Evolutionary conservation across 108 stramenopile species (phyloP).

Genomic region (Cyclotella sp.): DNA sequence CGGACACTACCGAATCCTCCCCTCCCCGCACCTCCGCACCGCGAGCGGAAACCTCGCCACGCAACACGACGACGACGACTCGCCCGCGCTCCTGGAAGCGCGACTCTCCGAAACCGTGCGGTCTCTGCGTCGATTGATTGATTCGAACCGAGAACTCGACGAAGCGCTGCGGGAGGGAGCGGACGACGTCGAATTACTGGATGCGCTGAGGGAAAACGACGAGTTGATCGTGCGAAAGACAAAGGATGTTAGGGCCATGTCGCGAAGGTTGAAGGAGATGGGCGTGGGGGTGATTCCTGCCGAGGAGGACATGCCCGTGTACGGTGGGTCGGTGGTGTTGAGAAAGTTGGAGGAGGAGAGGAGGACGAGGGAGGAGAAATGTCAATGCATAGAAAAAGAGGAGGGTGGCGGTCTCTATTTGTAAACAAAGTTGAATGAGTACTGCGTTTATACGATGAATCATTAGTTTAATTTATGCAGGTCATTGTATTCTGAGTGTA

Average conservation of each 20-base stretch:
- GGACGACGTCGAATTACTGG: slow-evolving; percentile 29
- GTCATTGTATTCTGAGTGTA: background rate
- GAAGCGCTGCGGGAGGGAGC: background rate
- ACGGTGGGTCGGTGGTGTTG: slow-evolving; percentile 25
- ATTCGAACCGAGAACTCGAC: slow-evolving; percentile 30
- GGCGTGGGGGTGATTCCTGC: slow-evolving; percentile 22
- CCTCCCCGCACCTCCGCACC: background rate
- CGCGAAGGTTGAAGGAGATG: background rate
- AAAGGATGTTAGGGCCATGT: slow-evolving; percentile 4
- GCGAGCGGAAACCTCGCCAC: slow-evolving; percentile 27
- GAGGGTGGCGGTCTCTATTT: slow-evolving; percentile 8
- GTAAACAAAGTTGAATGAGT: background rate
- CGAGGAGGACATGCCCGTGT: slow-evolving; percentile 18
- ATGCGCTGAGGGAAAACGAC: slow-evolving; percentile 38
- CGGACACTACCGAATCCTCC: no score
- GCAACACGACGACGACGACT: slow-evolving; percentile 15
- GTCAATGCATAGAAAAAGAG: background rate
- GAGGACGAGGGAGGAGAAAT: background rate
- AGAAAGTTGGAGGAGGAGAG: background rate
- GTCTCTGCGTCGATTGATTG: slow-evolving; percentile 26
- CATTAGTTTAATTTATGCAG: background rate
- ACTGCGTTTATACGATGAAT: background rate
- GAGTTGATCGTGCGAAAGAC: slow-evolving; percentile 21
- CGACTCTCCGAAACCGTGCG: slow-evolving; percentile 25
- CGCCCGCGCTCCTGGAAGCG: slow-evolving; percentile 37